Percentiles rank a stretch among this genome's conserved stretches.
These are phyloP conservation scores for Paracamarosporium sp. DNA, from an alignment of 2,329 filamentous ascomycete species.

Conservation along the genomic window DNA sequence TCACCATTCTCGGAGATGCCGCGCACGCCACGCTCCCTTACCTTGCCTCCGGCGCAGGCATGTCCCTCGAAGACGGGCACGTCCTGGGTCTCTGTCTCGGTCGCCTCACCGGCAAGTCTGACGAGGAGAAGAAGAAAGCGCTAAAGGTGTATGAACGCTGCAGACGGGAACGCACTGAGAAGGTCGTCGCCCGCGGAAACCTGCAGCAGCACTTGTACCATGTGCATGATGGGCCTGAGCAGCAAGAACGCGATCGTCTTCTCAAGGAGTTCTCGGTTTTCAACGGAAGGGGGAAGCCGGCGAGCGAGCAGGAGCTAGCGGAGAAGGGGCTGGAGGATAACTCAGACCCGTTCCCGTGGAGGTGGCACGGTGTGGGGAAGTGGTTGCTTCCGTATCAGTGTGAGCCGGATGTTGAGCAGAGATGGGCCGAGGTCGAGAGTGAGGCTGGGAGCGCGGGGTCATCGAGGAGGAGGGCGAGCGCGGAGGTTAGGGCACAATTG, in stretches of 20 bases:
- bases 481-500: conserved; percentile 24
- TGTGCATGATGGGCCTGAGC: conserved; percentile 64
- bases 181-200: conserved; percentile 66
- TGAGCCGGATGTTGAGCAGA: conserved; percentile 38
- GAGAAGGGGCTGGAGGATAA: conserved; percentile 29
- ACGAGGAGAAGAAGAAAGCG: conserved; percentile 46
- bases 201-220: conserved; percentile 68
- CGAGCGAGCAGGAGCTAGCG: conserved; percentile 23
- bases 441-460: conserved; percentile 6
- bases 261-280: conserved; percentile 35
- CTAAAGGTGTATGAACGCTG: conserved; percentile 63
- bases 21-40: conserved; percentile 71
- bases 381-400: conserved; percentile 46
- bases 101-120: conserved; percentile 49
- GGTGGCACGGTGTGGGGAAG: conserved; percentile 43
- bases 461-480: conserved; percentile 5
- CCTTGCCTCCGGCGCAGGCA: conserved; percentile 63
- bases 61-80: conserved; percentile 67
- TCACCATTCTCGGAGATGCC: conserved; percentile 68
- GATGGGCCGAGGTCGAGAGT: conserved; percentile 31
- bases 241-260: conserved; percentile 58
- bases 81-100: conserved; percentile 64
- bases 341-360: conserved; percentile 44
- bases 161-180: conserved; percentile 64
- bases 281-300: conserved; percentile 31